phyloP scores from a whole-genome alignment of 257 asterid species.

The Coffea eugenioides region DNA sequence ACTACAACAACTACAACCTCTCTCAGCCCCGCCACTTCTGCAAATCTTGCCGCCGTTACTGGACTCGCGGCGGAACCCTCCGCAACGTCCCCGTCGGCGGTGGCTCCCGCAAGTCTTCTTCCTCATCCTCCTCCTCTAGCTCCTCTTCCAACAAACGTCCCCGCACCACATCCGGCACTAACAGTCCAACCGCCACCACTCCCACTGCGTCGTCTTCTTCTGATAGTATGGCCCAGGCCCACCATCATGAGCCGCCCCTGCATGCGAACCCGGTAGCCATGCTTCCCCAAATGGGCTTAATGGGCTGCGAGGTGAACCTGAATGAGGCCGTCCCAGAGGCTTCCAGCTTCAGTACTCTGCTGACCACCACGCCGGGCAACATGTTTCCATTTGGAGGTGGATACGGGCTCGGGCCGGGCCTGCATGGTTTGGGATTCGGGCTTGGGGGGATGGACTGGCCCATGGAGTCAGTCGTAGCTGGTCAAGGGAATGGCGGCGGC shows the following conservation, averaged over 20 bases:
- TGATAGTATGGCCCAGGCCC: neutral
- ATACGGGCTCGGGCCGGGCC: slow-evolving; percentile 31
- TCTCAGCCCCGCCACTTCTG: slow-evolving; percentile 67
- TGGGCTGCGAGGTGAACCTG: slow-evolving; percentile 37
- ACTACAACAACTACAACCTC: slow-evolving; percentile 65
- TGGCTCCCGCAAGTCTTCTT: slow-evolving; percentile 42
- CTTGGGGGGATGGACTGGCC: slow-evolving; percentile 43
- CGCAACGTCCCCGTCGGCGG: slow-evolving; percentile 63
- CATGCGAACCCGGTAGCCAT: slow-evolving; percentile 17
- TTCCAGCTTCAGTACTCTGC: slow-evolving; percentile 27
- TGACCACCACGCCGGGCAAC: slow-evolving; percentile 22
- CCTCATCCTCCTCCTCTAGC: slow-evolving; percentile 26
- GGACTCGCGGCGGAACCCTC: slow-evolving; percentile 62
- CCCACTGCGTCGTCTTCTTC: slow-evolving; percentile 11
- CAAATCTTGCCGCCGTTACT: slow-evolving; percentile 59
- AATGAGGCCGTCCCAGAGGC: slow-evolving; percentile 42
- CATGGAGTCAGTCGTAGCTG: slow-evolving; percentile 19
- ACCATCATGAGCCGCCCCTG: slow-evolving; percentile 10
- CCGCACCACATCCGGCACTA: slow-evolving; percentile 16
- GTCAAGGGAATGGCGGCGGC: slow-evolving; percentile 16
- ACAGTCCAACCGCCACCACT: neutral
- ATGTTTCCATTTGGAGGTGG: slow-evolving; percentile 26
- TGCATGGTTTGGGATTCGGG: slow-evolving; percentile 35
- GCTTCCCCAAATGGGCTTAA: slow-evolving; percentile 16
- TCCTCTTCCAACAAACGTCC: slow-evolving; percentile 42